phyloP scores from a whole-genome alignment of 306 rosid genomes.

The Rubus idaeus region DNA sequence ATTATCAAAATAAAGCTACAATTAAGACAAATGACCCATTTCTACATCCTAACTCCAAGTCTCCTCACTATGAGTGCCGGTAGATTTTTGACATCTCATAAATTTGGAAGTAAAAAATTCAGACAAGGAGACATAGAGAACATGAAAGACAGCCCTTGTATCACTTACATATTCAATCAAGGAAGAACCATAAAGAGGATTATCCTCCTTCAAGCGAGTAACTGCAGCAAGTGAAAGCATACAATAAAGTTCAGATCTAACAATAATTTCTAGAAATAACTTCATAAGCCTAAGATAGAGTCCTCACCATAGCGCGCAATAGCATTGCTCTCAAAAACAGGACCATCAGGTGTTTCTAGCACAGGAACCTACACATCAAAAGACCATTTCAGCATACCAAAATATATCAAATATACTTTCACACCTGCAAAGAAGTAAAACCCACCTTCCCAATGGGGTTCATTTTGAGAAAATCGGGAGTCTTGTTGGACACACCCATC shows the following conservation, averaged over 20 bases:
- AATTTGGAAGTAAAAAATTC: background rate
- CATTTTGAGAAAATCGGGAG: conserved; percentile 67
- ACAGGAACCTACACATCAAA: conserved; percentile 60
- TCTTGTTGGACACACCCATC: conserved; percentile 72
- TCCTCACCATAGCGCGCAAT: conserved; percentile 72
- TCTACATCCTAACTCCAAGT: background rate
- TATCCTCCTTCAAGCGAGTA: conserved; percentile 50
- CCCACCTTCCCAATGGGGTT: conserved; percentile 78
- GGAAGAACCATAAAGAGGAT: conserved; percentile 52
- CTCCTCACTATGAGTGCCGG: background rate
- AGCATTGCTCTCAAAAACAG: conserved; percentile 79
- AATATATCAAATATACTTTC: background rate
- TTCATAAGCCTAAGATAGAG: background rate
- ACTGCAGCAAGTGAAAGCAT: conserved; percentile 43
- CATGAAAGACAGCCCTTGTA: background rate
- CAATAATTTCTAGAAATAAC: background rate
- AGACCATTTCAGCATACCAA: conserved; percentile 6
- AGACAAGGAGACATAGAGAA: background rate
- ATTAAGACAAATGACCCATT: background rate
- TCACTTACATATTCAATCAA: conserved; percentile 48
- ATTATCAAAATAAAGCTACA: background rate
- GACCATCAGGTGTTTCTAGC: conserved; percentile 68
- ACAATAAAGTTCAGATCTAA: background rate
- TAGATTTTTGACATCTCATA: background rate
- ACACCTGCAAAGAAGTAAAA: background rate